Percentiles rank a stretch among this genome's conserved stretches.
Conservation (phyloP, 129 eudicot genomes). For the Rutidosis leptorrhynchoides region DNA sequence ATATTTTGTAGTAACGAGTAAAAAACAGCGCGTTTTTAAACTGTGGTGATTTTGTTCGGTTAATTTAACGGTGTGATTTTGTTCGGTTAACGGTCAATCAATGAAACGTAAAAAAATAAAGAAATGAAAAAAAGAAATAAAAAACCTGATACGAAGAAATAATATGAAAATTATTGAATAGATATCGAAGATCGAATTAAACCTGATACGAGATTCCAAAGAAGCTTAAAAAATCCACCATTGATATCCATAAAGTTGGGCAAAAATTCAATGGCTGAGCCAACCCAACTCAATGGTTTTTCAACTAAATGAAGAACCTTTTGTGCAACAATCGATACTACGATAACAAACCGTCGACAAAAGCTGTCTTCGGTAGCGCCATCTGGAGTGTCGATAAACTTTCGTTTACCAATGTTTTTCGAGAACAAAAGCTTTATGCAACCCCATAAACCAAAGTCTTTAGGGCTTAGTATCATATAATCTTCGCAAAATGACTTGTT, state of each 20-base stretch:
- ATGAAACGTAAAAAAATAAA: too few species aligned
- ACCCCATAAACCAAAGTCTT: slow-evolving; percentile 41
- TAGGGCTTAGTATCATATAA: slow-evolving; percentile 46
- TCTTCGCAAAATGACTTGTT: slow-evolving; percentile 43
- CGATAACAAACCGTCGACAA: slow-evolving; percentile 35
- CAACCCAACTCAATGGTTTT: slow-evolving; percentile 38
- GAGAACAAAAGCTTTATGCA: slow-evolving; percentile 38
- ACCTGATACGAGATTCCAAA: slow-evolving; percentile 35
- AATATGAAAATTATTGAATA: not conserved
- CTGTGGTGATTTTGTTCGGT: too few species aligned
- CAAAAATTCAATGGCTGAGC: slow-evolving; percentile 42
- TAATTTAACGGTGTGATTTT: too few species aligned
- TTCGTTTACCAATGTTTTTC: slow-evolving; percentile 30
- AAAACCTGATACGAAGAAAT: not conserved
- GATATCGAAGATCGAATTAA: slow-evolving; percentile 1
- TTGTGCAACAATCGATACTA: slow-evolving; percentile 39
- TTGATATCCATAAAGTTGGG: slow-evolving; percentile 43
- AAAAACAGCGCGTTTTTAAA: too few species aligned
- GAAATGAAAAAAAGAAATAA: not conserved
- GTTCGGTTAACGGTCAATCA: too few species aligned
- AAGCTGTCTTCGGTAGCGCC: slow-evolving; percentile 29
- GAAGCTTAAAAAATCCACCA: slow-evolving; percentile 30
- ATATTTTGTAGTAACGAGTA: too few species aligned
- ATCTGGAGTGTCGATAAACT: slow-evolving; percentile 42
- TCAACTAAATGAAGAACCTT: slow-evolving; percentile 28